Conservation (phyloP, 1,139 yeast genomes). For the Entelexis sorbosivorans region DNA sequence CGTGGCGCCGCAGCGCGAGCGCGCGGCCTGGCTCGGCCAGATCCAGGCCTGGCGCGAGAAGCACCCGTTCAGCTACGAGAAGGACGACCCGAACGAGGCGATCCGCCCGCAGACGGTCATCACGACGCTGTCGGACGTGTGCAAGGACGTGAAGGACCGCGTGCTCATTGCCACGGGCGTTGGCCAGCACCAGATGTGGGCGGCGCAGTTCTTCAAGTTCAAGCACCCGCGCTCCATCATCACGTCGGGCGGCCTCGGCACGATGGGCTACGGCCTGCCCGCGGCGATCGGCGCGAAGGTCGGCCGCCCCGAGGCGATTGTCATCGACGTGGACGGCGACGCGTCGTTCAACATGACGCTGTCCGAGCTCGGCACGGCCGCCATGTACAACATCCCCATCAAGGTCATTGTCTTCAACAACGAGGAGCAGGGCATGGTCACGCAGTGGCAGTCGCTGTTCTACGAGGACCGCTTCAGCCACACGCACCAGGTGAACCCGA, state of each 20-base stretch:
- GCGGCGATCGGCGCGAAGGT: constrained; percentile 98
- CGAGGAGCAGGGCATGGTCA: constrained; percentile 99
- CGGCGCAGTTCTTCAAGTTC: constrained; percentile 96
- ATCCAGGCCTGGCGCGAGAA: constrained; percentile 73
- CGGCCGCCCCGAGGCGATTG: constrained; percentile 87
- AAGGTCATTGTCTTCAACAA: constrained; percentile 82
- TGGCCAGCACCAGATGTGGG: constrained; percentile 99
- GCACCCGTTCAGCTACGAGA: constrained; percentile 73
- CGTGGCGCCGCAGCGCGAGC: constrained; percentile 45
- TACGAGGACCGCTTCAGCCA: constrained; percentile 94
- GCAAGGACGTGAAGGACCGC: constrained; percentile 50
- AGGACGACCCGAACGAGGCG: constrained; percentile 48
- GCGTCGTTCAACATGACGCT: constrained; percentile 97
- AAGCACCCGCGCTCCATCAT: constrained; percentile 81
- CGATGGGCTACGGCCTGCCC: constrained; percentile 97
- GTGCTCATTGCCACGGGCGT: constrained; percentile 94
- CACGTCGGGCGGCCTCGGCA: constrained; percentile 96
- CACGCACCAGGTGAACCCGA: constrained; percentile 91
- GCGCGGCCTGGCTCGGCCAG: constrained; percentile 70
- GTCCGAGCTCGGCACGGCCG: constrained; percentile 85
- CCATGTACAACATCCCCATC: constrained; percentile 83
- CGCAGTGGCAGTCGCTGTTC: constrained; percentile 97
- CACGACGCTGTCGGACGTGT: constrained; percentile 62
- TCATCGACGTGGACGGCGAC: constrained; percentile 95
- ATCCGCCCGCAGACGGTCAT: constrained; percentile 92